Conservation (phyloP, 176 grass and related monocot genomes). For the Oryza australiensis region DNA sequence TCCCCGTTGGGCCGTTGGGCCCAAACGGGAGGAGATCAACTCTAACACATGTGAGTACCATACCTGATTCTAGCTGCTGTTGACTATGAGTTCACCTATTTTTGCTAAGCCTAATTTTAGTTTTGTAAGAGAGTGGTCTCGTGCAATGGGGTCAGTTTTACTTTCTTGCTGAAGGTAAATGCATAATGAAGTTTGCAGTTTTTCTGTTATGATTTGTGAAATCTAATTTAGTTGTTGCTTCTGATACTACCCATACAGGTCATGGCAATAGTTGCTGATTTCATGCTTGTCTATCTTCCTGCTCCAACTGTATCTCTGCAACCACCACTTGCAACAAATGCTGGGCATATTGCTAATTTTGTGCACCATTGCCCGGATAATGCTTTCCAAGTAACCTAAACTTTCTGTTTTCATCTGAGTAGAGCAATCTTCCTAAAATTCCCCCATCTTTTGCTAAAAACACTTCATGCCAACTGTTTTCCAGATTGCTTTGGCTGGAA, state of each 20-base stretch:
- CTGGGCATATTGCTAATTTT: slow-evolving; percentile 72
- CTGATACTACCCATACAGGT: slow-evolving; percentile 42
- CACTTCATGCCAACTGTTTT: slow-evolving; percentile 9
- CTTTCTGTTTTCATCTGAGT: slow-evolving; percentile 10
- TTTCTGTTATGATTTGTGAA: neutral
- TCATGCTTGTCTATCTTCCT: slow-evolving; percentile 98
- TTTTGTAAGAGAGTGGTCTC: neutral
- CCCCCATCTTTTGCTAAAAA: neutral
- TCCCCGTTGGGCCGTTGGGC: too few species aligned
- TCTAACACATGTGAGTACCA: too few species aligned
- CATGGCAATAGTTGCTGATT: slow-evolving; percentile 90
- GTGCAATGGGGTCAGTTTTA: neutral
- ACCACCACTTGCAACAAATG: slow-evolving; percentile 62
- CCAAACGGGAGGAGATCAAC: too few species aligned
- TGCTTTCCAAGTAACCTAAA: slow-evolving; percentile 74
- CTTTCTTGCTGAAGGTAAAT: neutral
- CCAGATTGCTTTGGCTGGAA: slow-evolving; percentile 85
- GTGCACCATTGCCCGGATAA: slow-evolving; percentile 88
- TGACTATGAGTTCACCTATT: neutral
- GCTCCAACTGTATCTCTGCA: slow-evolving; percentile 82
- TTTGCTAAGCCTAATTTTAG: neutral
- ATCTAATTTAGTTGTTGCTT: slow-evolving; percentile 16
- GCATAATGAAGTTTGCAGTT: neutral
- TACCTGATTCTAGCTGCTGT: neutral
- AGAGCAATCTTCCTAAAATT: neutral